A percentile compares a stretch with the other conserved stretches of the same genome.
phyloP scores from a whole-genome alignment of 2,329 filamentous ascomycete genomes.

The Penicillium corylophilum region DNA sequence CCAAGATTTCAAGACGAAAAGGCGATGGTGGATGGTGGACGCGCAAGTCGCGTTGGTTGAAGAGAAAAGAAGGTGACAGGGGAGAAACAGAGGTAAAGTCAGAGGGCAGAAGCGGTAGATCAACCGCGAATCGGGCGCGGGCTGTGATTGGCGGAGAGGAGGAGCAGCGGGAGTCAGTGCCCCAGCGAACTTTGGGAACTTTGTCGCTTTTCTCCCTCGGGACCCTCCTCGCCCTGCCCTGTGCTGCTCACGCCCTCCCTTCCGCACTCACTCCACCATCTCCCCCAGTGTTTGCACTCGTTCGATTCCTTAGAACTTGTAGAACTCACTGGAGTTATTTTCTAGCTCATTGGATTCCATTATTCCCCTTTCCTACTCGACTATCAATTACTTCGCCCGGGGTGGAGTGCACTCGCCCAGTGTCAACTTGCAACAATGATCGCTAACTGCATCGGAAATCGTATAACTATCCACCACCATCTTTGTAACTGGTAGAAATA shows the following conservation, averaged over 20 bases:
- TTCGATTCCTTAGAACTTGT: constrained; percentile 53
- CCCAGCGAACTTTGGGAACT: constrained; percentile 21
- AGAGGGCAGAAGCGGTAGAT: constrained; percentile 42
- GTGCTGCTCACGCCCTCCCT: constrained; percentile 27
- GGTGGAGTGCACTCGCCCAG: constrained; percentile 3
- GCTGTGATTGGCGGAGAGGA: constrained; percentile 39
- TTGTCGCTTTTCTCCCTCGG: constrained; percentile 26
- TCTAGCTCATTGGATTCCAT: neutral
- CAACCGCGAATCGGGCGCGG: constrained; percentile 28
- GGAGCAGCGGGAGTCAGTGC: constrained; percentile 32
- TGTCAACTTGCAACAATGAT: constrained; percentile 7
- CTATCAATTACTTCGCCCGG: constrained; percentile 16
- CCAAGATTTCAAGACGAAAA: neutral
- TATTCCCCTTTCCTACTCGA: neutral
- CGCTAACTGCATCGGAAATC: neutral
- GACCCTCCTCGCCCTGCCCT: constrained; percentile 32
- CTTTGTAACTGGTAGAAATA: neutral
- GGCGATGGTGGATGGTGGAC: constrained; percentile 4
- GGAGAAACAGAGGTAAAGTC: constrained; percentile 16
- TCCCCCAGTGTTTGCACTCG: constrained; percentile 63
- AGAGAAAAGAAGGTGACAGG: constrained; percentile 8
- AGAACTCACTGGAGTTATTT: constrained; percentile 35
- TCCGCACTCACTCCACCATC: constrained; percentile 27
- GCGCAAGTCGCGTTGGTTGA: constrained; percentile 9
- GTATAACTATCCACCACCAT: constrained; percentile 10